Evolutionary conservation across 176 grass and related monocot species (phyloP).

Genomic region (Leersia perrieri): DNA sequence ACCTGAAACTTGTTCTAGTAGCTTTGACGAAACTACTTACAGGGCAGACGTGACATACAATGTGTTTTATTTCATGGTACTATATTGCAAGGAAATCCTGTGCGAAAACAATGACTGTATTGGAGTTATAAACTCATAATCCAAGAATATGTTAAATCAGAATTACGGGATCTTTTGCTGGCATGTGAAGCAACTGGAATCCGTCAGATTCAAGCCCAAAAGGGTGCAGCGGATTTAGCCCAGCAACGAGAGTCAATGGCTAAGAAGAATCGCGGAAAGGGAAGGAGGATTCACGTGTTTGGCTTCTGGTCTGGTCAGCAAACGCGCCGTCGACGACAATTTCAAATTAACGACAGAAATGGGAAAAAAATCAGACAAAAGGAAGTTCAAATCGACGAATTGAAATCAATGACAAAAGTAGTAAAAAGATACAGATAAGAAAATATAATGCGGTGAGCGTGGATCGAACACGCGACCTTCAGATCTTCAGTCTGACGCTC

Average conservation of each 20-base stretch:
- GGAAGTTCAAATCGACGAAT: no score
- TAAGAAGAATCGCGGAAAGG: background rate
- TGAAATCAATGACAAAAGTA: background rate
- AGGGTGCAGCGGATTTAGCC: background rate
- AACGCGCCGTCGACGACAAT: background rate
- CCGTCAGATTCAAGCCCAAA: background rate
- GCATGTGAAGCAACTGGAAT: background rate
- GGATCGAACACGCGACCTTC: constrained; percentile 78
- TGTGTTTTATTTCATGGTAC: background rate
- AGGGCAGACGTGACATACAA: background rate
- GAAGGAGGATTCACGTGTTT: background rate
- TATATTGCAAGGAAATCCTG: background rate
- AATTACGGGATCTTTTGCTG: no score
- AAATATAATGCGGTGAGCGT: constrained; percentile 40
- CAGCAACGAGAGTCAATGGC: background rate
- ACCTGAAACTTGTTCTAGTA: background rate
- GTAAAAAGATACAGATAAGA: no score
- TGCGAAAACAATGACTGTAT: background rate
- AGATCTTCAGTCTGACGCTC: constrained; percentile 84
- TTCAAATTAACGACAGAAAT: no score
- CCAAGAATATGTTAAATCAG: no score
- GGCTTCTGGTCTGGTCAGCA: background rate
- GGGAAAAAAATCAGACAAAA: no score
- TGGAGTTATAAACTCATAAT: no score
- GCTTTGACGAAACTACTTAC: background rate